phyloP scores from a whole-genome alignment of 495 filamentous ascomycete genomes.

The Tetracladium setigerum region DNA sequence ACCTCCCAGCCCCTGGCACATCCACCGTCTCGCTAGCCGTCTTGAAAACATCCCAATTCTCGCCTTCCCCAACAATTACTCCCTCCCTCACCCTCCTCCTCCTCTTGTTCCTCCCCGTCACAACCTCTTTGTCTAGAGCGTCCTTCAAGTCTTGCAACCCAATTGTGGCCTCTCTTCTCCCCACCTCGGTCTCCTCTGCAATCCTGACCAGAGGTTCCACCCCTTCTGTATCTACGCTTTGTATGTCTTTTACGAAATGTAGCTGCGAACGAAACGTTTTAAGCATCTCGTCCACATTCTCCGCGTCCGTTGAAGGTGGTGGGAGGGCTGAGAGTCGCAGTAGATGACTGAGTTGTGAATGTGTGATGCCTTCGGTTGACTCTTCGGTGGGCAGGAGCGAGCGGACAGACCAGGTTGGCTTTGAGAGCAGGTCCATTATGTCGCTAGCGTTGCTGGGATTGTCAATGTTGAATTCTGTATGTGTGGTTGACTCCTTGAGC shows the following conservation, averaged over 20 bases:
- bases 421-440: conserved; percentile 52
- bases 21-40: conserved; percentile 52
- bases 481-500: too few species aligned
- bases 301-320: conserved; percentile 47
- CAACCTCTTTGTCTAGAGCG: conserved; percentile 34
- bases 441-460: conserved; percentile 18
- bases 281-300: conserved; percentile 56
- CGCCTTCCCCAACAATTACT: conserved; percentile 19
- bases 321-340: conserved; percentile 87
- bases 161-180: conserved; percentile 34
- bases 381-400: conserved; percentile 53
- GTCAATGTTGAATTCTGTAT: too few species aligned
- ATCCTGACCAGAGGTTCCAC: conserved; percentile 69
- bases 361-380: conserved; percentile 31
- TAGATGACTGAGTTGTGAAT: conserved; percentile 63
- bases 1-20: conserved; percentile 40
- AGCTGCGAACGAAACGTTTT: conserved; percentile 73
- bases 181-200: conserved; percentile 64
- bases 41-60: conserved; percentile 63
- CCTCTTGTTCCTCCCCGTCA: conserved; percentile 33
- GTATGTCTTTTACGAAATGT: conserved; percentile 79
- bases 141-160: conserved; percentile 29
- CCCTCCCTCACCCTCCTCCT: conserved; percentile 32
- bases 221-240: conserved; percentile 64
- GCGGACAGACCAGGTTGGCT: conserved; percentile 79